phyloP scores from a whole-genome alignment of 139 green algal species.

The Yamagishiella unicocca region DNA sequence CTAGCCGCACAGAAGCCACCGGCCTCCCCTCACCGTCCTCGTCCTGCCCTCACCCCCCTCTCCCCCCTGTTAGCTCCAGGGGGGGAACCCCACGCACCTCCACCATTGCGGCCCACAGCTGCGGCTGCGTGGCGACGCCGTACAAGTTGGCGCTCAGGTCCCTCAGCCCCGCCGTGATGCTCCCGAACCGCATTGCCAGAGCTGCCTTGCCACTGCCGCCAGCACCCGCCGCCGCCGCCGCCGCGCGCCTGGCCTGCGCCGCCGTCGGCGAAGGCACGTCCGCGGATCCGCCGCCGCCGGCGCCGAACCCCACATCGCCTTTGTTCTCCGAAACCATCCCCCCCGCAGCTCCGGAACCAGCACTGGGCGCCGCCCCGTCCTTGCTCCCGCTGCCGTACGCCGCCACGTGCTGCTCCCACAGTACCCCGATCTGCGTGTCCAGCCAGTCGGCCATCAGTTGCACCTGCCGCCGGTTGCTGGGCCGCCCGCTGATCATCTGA shows the following conservation, averaged over 20 bases:
- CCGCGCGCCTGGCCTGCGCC: background rate
- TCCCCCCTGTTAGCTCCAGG: no score
- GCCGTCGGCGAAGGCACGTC: background rate
- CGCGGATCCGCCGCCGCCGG: background rate
- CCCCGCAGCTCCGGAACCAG: no score
- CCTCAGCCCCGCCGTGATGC: slow-evolving; percentile 19
- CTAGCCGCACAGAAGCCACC: no score
- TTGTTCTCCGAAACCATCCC: background rate
- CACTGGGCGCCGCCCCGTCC: background rate
- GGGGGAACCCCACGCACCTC: slow-evolving; percentile 47
- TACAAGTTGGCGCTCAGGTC: slow-evolving; percentile 25
- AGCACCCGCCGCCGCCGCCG: background rate
- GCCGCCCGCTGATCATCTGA: background rate
- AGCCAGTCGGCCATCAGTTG: slow-evolving; percentile 60
- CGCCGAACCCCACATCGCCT: background rate
- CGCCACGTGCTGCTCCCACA: slow-evolving; percentile 40
- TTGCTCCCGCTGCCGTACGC: background rate
- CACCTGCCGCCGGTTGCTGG: slow-evolving; percentile 22
- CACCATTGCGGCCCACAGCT: slow-evolving; percentile 52
- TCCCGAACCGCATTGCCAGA: slow-evolving; percentile 48
- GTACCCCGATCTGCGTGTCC: slow-evolving; percentile 21
- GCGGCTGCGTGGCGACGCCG: background rate
- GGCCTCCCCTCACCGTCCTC: no score
- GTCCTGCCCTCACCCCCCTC: no score
- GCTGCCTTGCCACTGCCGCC: slow-evolving; percentile 17